phyloP scores from a whole-genome alignment of 495 filamentous ascomycete genomes.

The Trichocladium antarcticum region DNA sequence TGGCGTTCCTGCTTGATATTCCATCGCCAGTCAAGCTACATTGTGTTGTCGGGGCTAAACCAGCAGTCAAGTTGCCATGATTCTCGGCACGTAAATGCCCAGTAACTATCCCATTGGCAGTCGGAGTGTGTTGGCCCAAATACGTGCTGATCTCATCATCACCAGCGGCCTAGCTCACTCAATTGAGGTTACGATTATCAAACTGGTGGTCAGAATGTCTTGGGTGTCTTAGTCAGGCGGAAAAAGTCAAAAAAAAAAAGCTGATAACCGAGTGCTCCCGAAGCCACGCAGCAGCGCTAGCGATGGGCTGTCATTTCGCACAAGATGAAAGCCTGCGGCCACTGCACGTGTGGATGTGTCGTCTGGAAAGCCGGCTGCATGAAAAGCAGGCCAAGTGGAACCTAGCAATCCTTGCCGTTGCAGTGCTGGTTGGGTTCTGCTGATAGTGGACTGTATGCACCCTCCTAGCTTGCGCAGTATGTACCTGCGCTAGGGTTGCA shows the following conservation, averaged over 20 bases:
- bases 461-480: too few species aligned
- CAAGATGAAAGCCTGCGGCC: slow-evolving; percentile 2
- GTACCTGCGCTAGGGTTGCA: too few species aligned
- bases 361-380: background rate
- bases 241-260: background rate
- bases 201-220: slow-evolving; percentile 10
- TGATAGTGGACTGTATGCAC: too few species aligned
- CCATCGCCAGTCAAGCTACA: too few species aligned
- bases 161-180: background rate
- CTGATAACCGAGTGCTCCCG: slow-evolving; percentile 1
- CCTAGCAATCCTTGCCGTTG: too few species aligned
- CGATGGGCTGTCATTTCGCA: background rate
- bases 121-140: background rate
- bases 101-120: background rate
- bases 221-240: background rate
- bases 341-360: background rate
- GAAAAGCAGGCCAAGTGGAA: background rate
- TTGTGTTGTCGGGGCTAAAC: too few species aligned
- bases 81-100: too few species aligned
- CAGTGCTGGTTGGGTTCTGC: too few species aligned
- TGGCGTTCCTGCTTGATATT: too few species aligned
- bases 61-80: too few species aligned
- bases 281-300: background rate
- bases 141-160: slow-evolving; percentile 2
- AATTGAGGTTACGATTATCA: background rate